A percentile compares a stretch with the other conserved stretches of the same genome.
Evolutionary conservation across 2,329 filamentous ascomycete species (phyloP).

Genomic region (Aureobasidium subglaciale): DNA sequence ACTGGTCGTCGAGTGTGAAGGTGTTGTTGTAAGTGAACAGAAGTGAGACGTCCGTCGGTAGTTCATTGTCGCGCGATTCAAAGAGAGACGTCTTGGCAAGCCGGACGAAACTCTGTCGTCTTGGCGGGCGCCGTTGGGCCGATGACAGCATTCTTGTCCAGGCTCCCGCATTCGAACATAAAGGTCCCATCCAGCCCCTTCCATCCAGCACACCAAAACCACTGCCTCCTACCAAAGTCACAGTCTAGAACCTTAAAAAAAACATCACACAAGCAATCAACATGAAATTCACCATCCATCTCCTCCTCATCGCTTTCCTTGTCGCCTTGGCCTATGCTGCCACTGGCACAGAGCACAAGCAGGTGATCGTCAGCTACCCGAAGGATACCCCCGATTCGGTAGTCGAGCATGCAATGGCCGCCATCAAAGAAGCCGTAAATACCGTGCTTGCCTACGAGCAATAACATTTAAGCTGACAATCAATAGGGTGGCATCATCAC

Average conservation of each 20-base stretch:
- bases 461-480: not conserved
- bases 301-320: slow-evolving; percentile 35
- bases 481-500: slow-evolving; percentile 65
- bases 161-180: slow-evolving; percentile 5
- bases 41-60: not conserved
- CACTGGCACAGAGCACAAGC: slow-evolving; percentile 54
- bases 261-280: slow-evolving; percentile 18
- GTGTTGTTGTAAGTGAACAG: not conserved
- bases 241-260: not conserved
- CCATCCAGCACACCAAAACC: not conserved
- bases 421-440: slow-evolving; percentile 57
- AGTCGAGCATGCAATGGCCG: slow-evolving; percentile 63
- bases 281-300: slow-evolving; percentile 26
- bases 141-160: not conserved
- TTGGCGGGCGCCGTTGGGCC: not conserved
- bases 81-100: not conserved
- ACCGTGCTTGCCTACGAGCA: not conserved
- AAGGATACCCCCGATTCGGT: slow-evolving; percentile 60
- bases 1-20: not conserved
- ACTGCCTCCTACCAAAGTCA: not conserved
- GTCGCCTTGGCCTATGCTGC: slow-evolving; percentile 56
- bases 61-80: not conserved
- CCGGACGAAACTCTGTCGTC: not conserved
- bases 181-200: not conserved
- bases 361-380: slow-evolving; percentile 72